Evolutionary conservation across 176 grass and related monocot genomes (phyloP).

Genomic region (Ensete ventricosum): DNA sequence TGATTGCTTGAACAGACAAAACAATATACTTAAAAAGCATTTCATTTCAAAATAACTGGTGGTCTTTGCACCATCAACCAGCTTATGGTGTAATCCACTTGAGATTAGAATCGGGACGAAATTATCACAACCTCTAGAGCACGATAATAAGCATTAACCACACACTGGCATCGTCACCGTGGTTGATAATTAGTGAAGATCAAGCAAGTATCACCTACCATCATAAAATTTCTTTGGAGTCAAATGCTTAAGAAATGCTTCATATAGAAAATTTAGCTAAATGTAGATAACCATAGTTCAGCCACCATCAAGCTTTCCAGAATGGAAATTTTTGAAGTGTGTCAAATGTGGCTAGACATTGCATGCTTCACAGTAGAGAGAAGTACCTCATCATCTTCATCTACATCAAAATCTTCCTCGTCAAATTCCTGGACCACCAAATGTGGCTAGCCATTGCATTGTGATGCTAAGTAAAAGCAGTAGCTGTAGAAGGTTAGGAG

Average conservation of each 20-base stretch:
- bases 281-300: not conserved
- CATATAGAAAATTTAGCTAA: not conserved
- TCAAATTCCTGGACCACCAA: conserved; percentile 2
- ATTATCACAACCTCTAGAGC: no score
- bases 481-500: not conserved
- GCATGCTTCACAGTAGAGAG: no score
- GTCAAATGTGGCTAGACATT: not conserved
- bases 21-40: no score
- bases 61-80: no score
- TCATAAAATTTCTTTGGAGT: not conserved
- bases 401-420: conserved; percentile 3
- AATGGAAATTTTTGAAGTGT: not conserved
- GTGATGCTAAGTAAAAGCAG: not conserved
- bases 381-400: conserved; percentile 5
- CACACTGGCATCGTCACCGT: no score
- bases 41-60: no score
- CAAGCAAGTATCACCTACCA: not conserved
- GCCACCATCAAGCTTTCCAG: not conserved
- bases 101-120: no score
- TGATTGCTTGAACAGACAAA: no score
- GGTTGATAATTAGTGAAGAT: not conserved
- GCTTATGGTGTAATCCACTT: no score
- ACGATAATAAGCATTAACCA: no score
- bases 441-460: not conserved
- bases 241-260: not conserved